Percentiles rank a stretch among this genome's conserved stretches.
Conservation (phyloP, 192 early-diverging fungal genomes). For the Kickxella alabastrina region DNA sequence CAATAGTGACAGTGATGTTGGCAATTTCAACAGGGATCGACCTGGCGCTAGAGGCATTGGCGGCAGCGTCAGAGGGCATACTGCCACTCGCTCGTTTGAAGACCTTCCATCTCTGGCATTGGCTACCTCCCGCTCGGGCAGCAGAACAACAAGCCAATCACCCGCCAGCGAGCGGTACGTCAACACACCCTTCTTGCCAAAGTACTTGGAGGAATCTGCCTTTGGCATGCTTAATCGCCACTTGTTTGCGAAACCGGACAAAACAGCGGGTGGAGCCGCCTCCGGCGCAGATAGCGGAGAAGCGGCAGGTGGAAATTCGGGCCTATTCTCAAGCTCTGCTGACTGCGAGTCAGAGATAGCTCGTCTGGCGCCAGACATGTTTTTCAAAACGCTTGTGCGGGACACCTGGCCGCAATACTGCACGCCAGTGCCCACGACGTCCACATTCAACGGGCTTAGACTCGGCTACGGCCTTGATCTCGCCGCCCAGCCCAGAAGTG, state of each 20-base stretch:
- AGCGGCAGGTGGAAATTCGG: too few species aligned
- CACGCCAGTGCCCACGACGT: conserved; percentile 29
- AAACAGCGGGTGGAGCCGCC: too few species aligned
- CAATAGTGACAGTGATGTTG: conserved; percentile 3
- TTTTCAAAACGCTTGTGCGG: conserved; percentile 42
- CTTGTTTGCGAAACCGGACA: too few species aligned
- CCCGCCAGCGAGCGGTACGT: conserved; percentile 7
- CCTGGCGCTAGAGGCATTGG: not conserved
- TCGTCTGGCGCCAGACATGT: conserved; percentile 35
- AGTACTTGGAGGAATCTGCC: conserved; percentile 39
- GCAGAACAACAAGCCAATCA: not conserved
- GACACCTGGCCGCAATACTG: conserved; percentile 53
- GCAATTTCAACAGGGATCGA: not conserved
- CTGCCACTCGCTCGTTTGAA: conserved; percentile 11
- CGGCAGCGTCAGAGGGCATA: not conserved
- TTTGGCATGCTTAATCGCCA: conserved; percentile 22
- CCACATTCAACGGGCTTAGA: conserved; percentile 29
- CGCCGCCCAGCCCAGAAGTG: not conserved
- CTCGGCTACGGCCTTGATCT: conserved; percentile 30
- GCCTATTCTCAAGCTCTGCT: not conserved
- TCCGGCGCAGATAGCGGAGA: too few species aligned
- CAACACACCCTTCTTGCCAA: conserved; percentile 23
- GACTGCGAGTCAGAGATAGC: not conserved
- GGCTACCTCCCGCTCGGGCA: not conserved
- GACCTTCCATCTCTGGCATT: conserved; percentile 19